Evolutionary conservation across 345 rosid species (phyloP), one percentile per base, ranked within the genome.

Genomic region (Citrus unshiu): DNA sequence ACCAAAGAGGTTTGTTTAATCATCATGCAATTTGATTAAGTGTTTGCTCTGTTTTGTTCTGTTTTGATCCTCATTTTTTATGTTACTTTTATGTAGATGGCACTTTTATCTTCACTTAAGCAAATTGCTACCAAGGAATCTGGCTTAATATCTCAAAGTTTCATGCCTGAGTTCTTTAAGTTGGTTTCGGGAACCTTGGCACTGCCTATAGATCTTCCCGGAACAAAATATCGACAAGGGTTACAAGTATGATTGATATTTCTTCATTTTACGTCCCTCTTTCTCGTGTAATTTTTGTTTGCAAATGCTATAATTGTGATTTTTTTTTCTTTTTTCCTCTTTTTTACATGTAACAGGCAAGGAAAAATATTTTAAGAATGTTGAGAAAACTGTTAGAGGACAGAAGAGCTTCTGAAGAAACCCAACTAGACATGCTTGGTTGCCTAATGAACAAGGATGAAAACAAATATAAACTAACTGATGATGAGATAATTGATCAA

Each of bases 401-500:
- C 75, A 87, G 98, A 83, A 91, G 91, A 77, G 84, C 71, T 64
- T 84, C 91, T 0, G 65, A 78, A 82, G 86, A 77, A 76, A 74
- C 34, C 77, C 85, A 85, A 71, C 64, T 79, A 7, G 98, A 95
- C 81, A 92, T 95, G 93, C 89, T 95, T 5, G 92, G 91, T 66
- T 78, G 81, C 75, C 86, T 94, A 83, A 89, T 93, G 90, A 91
- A 77, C 71, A 82, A 75, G 51, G 93, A 86, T 59, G 92, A 87
- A 16, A 76, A 83, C 68, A 87, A 81, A 46, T 84, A 90, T 37
- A 77, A 75, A 40, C 73, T 91, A 73, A 83, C 76, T 13, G 93
- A 91, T 77, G 90, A 88, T 9, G 92, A 93, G 83, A 90, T 93
- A 30, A 84, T 92, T n/a, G 98, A 92, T 86, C 98, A 93, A 79